These are phyloP conservation scores for Aaosphaeria pasadenensis DNA, from an alignment of 2,329 filamentous ascomycete genomes.

Conservation along the genomic window DNA sequence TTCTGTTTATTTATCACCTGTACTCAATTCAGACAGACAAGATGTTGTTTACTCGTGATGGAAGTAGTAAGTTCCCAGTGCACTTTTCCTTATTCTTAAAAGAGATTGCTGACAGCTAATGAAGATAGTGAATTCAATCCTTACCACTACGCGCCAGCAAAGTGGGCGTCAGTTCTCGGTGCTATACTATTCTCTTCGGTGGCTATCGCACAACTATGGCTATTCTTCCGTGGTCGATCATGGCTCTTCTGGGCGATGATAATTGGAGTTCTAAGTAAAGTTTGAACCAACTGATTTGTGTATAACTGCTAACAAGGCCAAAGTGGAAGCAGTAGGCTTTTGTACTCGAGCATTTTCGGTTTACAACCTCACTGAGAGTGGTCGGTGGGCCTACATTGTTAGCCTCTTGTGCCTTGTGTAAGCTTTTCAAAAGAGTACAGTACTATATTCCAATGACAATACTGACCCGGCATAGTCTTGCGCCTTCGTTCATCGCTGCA, in stretches of 20 bases:
- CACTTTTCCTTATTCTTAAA: too few species aligned
- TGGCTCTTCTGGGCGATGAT: conserved; percentile 1
- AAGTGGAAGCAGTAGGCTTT: background rate
- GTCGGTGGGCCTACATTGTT: background rate
- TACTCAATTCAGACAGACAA: too few species aligned
- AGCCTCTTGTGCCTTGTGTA: background rate
- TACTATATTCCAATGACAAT: background rate
- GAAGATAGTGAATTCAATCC: background rate
- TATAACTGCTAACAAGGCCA: background rate
- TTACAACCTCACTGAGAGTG: background rate
- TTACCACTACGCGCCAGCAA: background rate
- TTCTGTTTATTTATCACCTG: too few species aligned
- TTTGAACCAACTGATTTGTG: background rate
- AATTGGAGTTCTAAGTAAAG: background rate
- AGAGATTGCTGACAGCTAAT: too few species aligned
- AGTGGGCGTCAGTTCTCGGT: background rate
- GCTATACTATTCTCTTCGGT: background rate
- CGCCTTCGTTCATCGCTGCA: background rate
- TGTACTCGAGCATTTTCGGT: background rate
- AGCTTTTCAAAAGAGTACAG: background rate
- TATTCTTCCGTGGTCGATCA: background rate
- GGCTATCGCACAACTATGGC: background rate
- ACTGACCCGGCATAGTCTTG: background rate
- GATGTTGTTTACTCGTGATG: too few species aligned
- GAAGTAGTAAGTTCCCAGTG: too few species aligned